These are phyloP conservation scores for Pontederia paniculata DNA, from an alignment of 176 grass and related monocot genomes.

Conservation along the genomic window DNA sequence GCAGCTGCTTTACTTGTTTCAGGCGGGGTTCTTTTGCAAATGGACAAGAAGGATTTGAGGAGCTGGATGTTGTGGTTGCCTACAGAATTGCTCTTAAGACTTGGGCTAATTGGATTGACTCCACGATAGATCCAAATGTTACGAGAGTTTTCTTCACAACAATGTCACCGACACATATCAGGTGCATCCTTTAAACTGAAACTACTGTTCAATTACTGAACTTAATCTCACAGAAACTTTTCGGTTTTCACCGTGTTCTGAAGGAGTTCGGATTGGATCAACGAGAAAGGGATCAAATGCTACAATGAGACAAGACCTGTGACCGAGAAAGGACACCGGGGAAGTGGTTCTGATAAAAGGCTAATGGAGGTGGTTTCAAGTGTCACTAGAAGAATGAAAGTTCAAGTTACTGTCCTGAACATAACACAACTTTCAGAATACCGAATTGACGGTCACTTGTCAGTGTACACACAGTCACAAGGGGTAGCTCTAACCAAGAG, in stretches of 20 bases:
- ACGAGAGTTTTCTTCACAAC: conserved; percentile 62
- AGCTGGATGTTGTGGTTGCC: conserved; percentile 44
- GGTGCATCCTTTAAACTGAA: conserved; percentile 1
- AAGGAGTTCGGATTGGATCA: conserved; percentile 58
- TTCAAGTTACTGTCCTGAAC: conserved; percentile 54
- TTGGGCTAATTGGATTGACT: conserved; percentile 78
- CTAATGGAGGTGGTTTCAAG: conserved; percentile 45
- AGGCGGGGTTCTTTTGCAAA: conserved; percentile 55
- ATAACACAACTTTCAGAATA: conserved; percentile 76
- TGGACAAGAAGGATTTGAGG: conserved; percentile 52
- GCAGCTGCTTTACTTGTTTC: background rate
- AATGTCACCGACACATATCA: conserved; percentile 64
- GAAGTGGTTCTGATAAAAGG: conserved; percentile 46
- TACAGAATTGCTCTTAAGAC: conserved; percentile 64
- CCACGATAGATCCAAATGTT: conserved; percentile 30
- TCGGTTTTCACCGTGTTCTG: background rate
- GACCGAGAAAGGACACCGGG: conserved; percentile 30
- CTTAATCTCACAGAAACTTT: background rate
- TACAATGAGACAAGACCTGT: conserved; percentile 67
- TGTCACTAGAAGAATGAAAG: conserved; percentile 43
- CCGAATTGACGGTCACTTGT: conserved; percentile 45
- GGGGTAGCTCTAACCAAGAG: conserved; percentile 35
- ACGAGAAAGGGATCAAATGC: conserved; percentile 40
- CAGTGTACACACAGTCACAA: conserved; percentile 45
- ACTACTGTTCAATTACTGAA: no score